Evolutionary conservation across 805 yeast species (phyloP), one percentile per base, ranked within the genome.

Genomic region (Wickerhamiella sergipiensis): DNA sequence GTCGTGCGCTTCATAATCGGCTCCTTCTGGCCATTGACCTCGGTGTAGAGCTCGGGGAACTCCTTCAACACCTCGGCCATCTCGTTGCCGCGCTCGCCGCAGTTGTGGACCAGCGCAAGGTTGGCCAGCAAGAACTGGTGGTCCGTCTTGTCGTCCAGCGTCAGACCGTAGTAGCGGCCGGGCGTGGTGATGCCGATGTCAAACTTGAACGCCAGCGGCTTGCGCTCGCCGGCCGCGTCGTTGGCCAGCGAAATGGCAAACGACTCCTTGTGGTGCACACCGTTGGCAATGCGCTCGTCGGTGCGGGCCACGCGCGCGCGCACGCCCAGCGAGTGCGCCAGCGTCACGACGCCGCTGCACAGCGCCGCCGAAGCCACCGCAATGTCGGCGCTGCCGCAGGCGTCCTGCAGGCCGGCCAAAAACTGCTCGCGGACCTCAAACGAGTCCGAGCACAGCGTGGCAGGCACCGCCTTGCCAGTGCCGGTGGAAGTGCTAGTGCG

Each of bases 1-100:
- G 97, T 85, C 42, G 99, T 92, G 76, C 99, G 95, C 76, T 94
- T 92, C 97, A 92, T 92, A 67, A 92, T 92, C 58, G 97, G 97
- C 74, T 92, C 99, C 72, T 89, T 85, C 64, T 85, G 81, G 60
- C 97, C 98, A 53, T 80, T 77, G 52, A 87, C 74, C 69, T 88
- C 96, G 53, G 96, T 89, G 70, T 71, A 86, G 66, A 92, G 76
- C 70, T 92, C 97, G 47, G 99, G 99, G 87, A 92, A 92, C 72
- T 92, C 99, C 96, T 90, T 89, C 70, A 92, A 77, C 38, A 92
- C 98, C 72, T 92, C 98, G 50, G 97, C 97, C 97, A 92, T 92
- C 74, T 92, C 98, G 64, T 92, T 92, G 67, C 98, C 98, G 56
- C 98, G 71, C 74, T 90, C 98, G 65, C 97, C 97, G 67, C 85